phyloP scores from a whole-genome alignment of 345 rosid genomes.

The Passiflora organensis region DNA sequence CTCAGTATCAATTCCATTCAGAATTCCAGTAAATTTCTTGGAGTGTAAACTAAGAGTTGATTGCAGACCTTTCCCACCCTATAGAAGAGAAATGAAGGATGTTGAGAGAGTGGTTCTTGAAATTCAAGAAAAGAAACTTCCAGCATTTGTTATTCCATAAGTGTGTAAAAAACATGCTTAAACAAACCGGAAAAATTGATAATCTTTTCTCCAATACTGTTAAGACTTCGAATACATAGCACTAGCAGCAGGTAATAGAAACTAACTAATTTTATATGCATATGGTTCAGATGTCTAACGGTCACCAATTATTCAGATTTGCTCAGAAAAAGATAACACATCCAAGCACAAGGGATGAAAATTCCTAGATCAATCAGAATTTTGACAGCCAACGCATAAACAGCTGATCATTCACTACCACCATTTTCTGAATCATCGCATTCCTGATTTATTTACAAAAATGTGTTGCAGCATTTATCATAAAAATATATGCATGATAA shows the following conservation, averaged over 20 bases:
- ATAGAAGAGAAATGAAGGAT: constrained; percentile 12
- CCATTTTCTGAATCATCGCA: not conserved
- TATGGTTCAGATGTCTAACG: not conserved
- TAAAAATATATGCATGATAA: not conserved
- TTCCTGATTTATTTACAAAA: not conserved
- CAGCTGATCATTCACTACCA: not conserved
- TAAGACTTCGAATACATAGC: not conserved
- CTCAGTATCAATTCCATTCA: constrained; percentile 89
- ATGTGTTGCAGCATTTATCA: not conserved
- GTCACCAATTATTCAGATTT: not conserved
- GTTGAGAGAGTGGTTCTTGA: not conserved
- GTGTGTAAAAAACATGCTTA: too few relatives aligned
- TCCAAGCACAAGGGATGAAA: not conserved
- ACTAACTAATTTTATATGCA: not conserved
- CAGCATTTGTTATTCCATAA: too few relatives aligned
- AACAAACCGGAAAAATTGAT: too few relatives aligned
- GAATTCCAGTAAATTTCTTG: constrained; percentile 82
- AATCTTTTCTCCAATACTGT: not conserved
- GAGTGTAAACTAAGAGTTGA: constrained; percentile 73
- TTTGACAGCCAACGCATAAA: not conserved
- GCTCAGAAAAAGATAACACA: not conserved
- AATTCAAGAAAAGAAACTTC: too few relatives aligned
- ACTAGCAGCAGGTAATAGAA: not conserved
- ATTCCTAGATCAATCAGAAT: not conserved
- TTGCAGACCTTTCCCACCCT: constrained; percentile 95